Evolutionary conservation across 768 basidiomycete genomes (phyloP), one percentile per base, ranked within the genome.

Genomic region (Lactifluus hygrophoroides): DNA sequence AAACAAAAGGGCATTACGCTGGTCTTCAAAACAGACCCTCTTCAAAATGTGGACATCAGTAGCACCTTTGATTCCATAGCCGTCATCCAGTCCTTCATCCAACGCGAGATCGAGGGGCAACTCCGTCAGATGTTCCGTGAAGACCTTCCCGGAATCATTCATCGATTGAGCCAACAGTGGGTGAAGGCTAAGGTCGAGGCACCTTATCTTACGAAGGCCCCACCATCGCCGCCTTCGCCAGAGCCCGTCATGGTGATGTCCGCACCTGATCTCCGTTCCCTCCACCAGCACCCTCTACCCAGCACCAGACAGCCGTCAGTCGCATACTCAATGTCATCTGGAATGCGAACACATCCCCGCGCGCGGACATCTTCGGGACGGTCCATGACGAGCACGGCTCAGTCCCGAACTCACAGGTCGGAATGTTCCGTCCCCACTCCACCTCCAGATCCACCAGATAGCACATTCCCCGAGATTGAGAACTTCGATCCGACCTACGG

Each of bases 401-500:
- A 46, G 11, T 58, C 63, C 5, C 59, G 63, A 38, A 38, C 27
- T 46, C 37, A 16, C 38, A 30, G 53, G 55, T 62, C 42, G 60
- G 64, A 47, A 61, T 74, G 51, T 69, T 71, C n/a, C n/a, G n/a
- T n/a, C n/a, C n/a, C n/a, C n/a, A n/a, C n/a, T n/a, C n/a, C n/a
- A n/a, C n/a, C n/a, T n/a, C n/a, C n/a, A n/a, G n/a, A n/a, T n/a
- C n/a, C n/a, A n/a, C n/a, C n/a, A n/a, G n/a, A n/a, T n/a, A n/a
- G n/a, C n/a, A n/a, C n/a, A n/a, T n/a, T n/a, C n/a, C n/a, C n/a
- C n/a, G n/a, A n/a, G n/a, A n/a, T 93, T 32, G 94, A 96, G 72
- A 85, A 89, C 60, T 96, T 90, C 70, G 95, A 98, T 66, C 95
- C 94, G 0, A 97, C 95, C 0, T 97, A 99, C 67, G 95, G 95